Base-by-base conservation (phyloP, 1,284 basidiomycete genomes). In the Ceratobasidium sp. region DNA sequence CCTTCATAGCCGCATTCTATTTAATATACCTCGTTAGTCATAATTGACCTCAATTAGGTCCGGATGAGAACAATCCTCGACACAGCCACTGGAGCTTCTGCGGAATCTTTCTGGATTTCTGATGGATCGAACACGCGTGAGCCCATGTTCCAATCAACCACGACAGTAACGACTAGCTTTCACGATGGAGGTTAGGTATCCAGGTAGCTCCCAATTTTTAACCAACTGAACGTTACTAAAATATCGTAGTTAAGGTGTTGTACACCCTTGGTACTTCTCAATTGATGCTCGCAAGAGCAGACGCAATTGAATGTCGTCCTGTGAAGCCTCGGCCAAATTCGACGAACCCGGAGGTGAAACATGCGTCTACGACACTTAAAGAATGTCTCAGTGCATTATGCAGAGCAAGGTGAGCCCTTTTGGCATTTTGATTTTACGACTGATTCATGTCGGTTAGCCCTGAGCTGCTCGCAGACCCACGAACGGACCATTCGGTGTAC, bases 261-360 rank as follows among this genome's bases (percentile, higher is more conserved):
- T 71, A 71, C 23, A 71, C 69, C 13, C 23, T 71, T 3, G 69
- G 69, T 10, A n/a, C 69, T 18, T 71, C 69, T 1, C 69, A 71
- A 40, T 55, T 71, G 58, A 71, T 71, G 55, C 69, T 71, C 40
- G 69, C 69, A 18, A 53, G 69, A 15, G 69, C 69, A 23, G 55
- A 71, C 33, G n/a, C 55, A 7, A 53, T 46, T 40, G 55, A 42
- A 12, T 71, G 69, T 28, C 69, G 69, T 28, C 49, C 69, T 13
- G 69, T 71, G 28, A 71, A 71, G 55, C 69, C 69, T 18, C 69
- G 69, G 13, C 69, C 69, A 18, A 56, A 71, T 55, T 15, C 69
- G 10, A 40, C 60, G 20, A 60, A 68, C 2, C 39, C 51, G 6
- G 53, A 39, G 4, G 69, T 23, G 12, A 58, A 44, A 20, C 69